Base-by-base conservation (phyloP, 805 yeast species). In the Starmerella tilneyi region DNA sequence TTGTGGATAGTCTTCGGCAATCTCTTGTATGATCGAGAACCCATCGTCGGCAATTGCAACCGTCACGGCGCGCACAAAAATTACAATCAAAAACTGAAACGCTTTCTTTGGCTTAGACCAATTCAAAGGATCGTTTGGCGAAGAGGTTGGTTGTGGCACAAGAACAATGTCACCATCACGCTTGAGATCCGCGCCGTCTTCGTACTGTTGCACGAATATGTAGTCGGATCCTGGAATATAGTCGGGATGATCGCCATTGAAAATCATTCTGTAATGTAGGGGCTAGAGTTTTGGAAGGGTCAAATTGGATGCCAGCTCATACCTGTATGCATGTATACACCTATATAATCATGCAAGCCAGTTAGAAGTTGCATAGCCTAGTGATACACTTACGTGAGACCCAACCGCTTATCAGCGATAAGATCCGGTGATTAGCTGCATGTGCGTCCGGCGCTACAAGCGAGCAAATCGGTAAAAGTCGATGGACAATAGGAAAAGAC, bases 61-160 rank as follows among this genome's bases (percentile, higher is more conserved):
- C 19, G 71, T 67, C 42, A 67, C 60, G 42, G 76, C 76, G 2
- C 69, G 66, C 24, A 69, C 67, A 20, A 56, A 48, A 36, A 56
- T 38, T 16, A 59, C 53, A 33, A 58, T 30, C 17, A 70, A 63
- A 41, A 73, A 60, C 32, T 70, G 67, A 30, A 71, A 36, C 59
- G 63, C 58, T 53, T 76, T 76, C 41, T 81, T 66, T 35, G 56
- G 52, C 22, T 53, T 59, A 0, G 73, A 44, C 84, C 84, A 79
- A 54, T 75, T 78, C 45, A 79, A 62, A 1, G 84, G 84, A 55
- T 79, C 85, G 52, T 78, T 73, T 6, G 82, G 80, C 48, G 78
- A 77, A 41, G 70, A 74, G 0, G 80, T 70, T 2, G 85, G 85
- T 9, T 74, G 73, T 19, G 85, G 84, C 32, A 75, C 70, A 35